These are phyloP conservation scores for Ceratopteris richardii DNA, from an alignment of 75 land plant genomes.

Conservation along the genomic window DNA sequence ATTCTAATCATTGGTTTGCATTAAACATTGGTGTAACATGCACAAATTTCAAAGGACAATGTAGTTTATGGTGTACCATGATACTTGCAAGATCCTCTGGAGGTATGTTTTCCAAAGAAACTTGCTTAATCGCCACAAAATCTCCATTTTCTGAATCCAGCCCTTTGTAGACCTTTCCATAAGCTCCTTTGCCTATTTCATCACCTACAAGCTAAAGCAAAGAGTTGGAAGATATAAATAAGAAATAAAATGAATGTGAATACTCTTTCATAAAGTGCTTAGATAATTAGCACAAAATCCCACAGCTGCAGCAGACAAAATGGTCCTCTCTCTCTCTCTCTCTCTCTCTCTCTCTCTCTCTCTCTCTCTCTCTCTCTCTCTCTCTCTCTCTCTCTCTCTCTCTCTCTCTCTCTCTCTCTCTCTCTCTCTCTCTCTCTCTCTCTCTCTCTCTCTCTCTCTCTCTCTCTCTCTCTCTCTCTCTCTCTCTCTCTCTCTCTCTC, in stretches of 20 bases:
- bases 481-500: too few species aligned
- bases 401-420: too few species aligned
- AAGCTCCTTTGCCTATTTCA: conserved; percentile 98
- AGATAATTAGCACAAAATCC: background rate
- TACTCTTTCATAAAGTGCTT: background rate
- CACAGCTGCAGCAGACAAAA: too few species aligned
- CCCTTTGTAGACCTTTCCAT: conserved; percentile 95
- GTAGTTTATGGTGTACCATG: conserved; percentile 42
- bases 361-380: too few species aligned
- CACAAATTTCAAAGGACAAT: conserved; percentile 8
- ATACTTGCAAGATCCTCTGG: conserved; percentile 96
- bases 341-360: background rate
- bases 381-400: too few species aligned
- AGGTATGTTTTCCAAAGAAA: conserved; percentile 91
- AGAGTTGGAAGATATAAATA: background rate
- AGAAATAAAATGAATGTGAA: background rate
- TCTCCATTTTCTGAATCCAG: conserved; percentile 98
- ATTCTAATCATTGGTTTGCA: too few species aligned
- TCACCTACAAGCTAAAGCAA: conserved; percentile 75
- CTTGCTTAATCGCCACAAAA: conserved; percentile 97
- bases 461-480: too few species aligned
- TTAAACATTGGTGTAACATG: too few species aligned
- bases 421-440: too few species aligned
- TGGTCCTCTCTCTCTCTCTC: background rate
- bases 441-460: too few species aligned